Evolutionary conservation across 1,284 basidiomycete species (phyloP), one percentile per base, ranked within the genome.

Genomic region (Schizophyllum amplum): DNA sequence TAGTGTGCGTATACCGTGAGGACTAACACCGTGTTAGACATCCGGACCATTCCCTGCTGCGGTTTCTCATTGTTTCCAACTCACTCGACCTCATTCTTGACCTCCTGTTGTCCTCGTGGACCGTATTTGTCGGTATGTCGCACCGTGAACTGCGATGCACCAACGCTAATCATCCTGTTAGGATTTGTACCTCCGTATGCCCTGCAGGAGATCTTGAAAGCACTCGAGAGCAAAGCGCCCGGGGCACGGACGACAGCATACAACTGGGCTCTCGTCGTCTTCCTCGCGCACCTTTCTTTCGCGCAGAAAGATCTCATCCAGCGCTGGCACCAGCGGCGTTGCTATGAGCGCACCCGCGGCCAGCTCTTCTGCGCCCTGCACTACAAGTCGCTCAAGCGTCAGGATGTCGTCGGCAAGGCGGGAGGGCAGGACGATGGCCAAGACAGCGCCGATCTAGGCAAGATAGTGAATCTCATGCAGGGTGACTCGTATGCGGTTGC

Each of bases 401-500:
- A 73, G 58, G 90, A 79, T 68, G 75, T 82, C 51, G 82, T 80
- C 53, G 86, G 87, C 1, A 79, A 77, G 54, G 66, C 71, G 13
- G 67, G 69, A 27, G 64, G 68, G n/a, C 69, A 78, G 24, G 78
- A 72, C 1, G 73, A 75, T 15, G 74, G 76, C 25, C 64, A 69
- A 17, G 68, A 70, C 24, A 77, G 73, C 58, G 84, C 84, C 3
- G 82, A 86, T 60, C 69, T 87, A n/a, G 85, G 84, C 5, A 84
- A 83, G 68, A 84, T 87, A 47, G 80, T 86, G 6, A 86, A 87
- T 65, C 72, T 87, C 47, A 86, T 86, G 84, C 83, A 85, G 83
- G 84, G 84, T 22, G 85, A 87, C 67, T 75, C 83, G 0, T 87
- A 87, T 63, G 78, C 82, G n/a, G 83, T 88, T 6, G 75, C 85